phyloP scores from a whole-genome alignment of 106 monocot species.

The Posidonia australis region DNA sequence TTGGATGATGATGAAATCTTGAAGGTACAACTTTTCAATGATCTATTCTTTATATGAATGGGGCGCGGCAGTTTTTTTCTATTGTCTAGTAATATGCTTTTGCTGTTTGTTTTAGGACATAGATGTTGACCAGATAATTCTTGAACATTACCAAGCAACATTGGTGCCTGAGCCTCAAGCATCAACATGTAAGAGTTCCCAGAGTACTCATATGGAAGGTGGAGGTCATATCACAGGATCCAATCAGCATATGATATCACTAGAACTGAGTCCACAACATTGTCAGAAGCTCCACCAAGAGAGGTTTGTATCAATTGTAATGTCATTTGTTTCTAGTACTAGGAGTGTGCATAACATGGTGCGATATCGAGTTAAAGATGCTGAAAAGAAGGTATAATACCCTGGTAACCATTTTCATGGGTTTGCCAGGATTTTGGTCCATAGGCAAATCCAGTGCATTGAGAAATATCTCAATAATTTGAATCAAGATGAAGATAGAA shows the following conservation, averaged over 20 bases:
- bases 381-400: no score
- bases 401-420: not conserved
- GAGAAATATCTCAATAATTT: slow-evolving; percentile 33
- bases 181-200: no score
- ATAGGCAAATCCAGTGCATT: slow-evolving; percentile 50
- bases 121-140: slow-evolving; percentile 90
- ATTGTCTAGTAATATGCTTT: no score
- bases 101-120: slow-evolving; percentile 45
- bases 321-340: not conserved
- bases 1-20: slow-evolving; percentile 60
- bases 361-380: no score
- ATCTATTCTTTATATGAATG: no score
- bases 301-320: slow-evolving; percentile 25
- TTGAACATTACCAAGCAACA: no score
- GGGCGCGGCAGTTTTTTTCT: no score
- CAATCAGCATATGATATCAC: slow-evolving; percentile 36
- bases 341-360: not conserved
- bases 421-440: slow-evolving; percentile 44
- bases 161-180: no score
- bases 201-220: no score
- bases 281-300: slow-evolving; percentile 53
- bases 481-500: slow-evolving; percentile 30
- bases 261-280: slow-evolving; percentile 52
- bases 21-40: no score
- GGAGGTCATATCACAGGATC: slow-evolving; percentile 3